Percentiles rank a stretch among this genome's conserved stretches.
phyloP scores from a whole-genome alignment of 352 stramenopile genomes.

The Lagenidium sp. region DNA sequence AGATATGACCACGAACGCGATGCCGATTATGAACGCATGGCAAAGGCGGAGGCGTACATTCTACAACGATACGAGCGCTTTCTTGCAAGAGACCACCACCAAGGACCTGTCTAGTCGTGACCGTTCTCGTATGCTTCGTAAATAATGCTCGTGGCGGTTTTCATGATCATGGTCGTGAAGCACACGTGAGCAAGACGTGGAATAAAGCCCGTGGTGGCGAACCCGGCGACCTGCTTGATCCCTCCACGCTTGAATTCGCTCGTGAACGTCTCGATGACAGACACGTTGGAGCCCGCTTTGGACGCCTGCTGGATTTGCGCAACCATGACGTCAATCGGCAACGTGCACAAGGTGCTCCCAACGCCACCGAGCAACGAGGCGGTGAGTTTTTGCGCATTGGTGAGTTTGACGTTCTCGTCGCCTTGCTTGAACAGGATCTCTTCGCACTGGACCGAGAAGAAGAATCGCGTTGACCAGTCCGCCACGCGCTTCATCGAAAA shows the following conservation, averaged over 20 bases:
- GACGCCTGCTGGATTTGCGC: conserved; percentile 90
- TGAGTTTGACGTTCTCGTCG: conserved; percentile 50
- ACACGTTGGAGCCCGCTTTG: conserved; percentile 81
- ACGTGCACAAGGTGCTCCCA: conserved; percentile 65
- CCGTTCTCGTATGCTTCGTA: conserved; percentile 67
- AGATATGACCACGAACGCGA: conserved; percentile 73
- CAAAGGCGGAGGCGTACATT: conserved; percentile 60
- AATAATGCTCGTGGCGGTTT: conserved; percentile 75
- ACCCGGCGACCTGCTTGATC: conserved; percentile 67
- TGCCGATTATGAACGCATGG: conserved; percentile 69
- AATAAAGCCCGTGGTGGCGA: conserved; percentile 79
- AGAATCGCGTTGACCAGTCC: conserved; percentile 91
- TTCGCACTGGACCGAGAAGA: conserved; percentile 86
- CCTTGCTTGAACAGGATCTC: conserved; percentile 65
- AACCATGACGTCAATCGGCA: conserved; percentile 91
- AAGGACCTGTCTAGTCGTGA: conserved; percentile 2
- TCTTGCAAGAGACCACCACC: conserved; percentile 15
- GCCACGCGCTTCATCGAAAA: conserved; percentile 91
- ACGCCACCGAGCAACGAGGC: conserved; percentile 81
- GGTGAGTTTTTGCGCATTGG: conserved; percentile 62
- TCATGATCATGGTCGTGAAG: conserved; percentile 91
- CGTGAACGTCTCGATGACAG: conserved; percentile 61
- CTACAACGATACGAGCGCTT: conserved; percentile 41
- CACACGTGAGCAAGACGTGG: conserved; percentile 59
- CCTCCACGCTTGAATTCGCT: conserved; percentile 66